These are phyloP conservation scores for Herpetospermum pedunculosum DNA, from an alignment of 306 rosid genomes.

Conservation along the genomic window DNA sequence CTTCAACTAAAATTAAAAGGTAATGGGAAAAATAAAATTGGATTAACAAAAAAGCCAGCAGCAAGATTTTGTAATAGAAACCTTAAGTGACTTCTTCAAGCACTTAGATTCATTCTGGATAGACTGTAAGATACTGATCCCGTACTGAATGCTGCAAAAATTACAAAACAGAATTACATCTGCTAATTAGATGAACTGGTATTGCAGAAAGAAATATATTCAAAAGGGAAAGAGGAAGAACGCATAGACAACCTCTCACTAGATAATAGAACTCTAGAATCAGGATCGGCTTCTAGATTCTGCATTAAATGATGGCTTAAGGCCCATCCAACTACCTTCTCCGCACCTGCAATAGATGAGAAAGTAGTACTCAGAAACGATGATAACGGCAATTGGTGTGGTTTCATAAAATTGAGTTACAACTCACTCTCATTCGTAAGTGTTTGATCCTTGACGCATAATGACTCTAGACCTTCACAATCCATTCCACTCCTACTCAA, in stretches of 20 bases:
- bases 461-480: conserved; percentile 71
- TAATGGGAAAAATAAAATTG: neutral
- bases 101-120: conserved; percentile 89
- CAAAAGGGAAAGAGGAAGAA: conserved; percentile 7
- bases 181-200: conserved; percentile 21
- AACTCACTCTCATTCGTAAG: conserved; percentile 85
- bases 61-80: conserved; percentile 22
- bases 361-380: conserved; percentile 6
- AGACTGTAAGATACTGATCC: conserved; percentile 75
- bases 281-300: conserved; percentile 63
- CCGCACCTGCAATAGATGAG: conserved; percentile 67
- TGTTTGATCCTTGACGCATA: conserved; percentile 71
- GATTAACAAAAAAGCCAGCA: conserved; percentile 9
- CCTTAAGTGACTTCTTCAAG: conserved; percentile 96
- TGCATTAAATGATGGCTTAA: conserved; percentile 89
- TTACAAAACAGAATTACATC: conserved; percentile 33
- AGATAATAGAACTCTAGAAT: conserved; percentile 59
- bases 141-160: conserved; percentile 76
- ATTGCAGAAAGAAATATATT: conserved; percentile 16
- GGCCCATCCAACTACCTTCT: conserved; percentile 98
- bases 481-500: conserved; percentile 77
- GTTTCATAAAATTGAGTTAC: conserved; percentile 1
- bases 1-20: neutral
- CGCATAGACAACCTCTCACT: conserved; percentile 53
- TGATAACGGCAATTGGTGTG: neutral